These are phyloP conservation scores for Fusarium lateritium DNA, from an alignment of 2,329 filamentous ascomycete species.

Conservation along the genomic window DNA sequence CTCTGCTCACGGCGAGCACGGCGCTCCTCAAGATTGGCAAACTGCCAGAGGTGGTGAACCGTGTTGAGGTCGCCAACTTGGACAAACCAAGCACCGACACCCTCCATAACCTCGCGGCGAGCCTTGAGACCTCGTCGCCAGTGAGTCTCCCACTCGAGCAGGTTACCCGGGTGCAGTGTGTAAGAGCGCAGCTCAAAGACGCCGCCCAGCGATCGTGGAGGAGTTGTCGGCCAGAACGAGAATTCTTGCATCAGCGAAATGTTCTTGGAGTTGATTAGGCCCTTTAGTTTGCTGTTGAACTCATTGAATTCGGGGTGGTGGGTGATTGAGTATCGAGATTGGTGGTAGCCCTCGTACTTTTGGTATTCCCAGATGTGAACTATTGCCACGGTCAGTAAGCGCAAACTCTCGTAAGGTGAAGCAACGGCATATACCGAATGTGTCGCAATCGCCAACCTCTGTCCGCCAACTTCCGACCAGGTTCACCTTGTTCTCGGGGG, in stretches of 20 bases:
- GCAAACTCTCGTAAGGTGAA: background rate
- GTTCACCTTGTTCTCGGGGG: slow-evolving; percentile 92
- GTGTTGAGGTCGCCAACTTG: slow-evolving; percentile 98
- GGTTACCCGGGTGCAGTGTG: slow-evolving; percentile 93
- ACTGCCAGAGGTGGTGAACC: slow-evolving; percentile 98
- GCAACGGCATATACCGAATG: slow-evolving; percentile 78
- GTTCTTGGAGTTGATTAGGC: slow-evolving; percentile 86
- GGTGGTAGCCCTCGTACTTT: slow-evolving; percentile 95
- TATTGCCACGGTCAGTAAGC: slow-evolving; percentile 57
- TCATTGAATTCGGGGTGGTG: slow-evolving; percentile 85
- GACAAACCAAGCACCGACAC: slow-evolving; percentile 98
- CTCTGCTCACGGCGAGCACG: slow-evolving; percentile 92
- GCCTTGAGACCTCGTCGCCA: slow-evolving; percentile 95
- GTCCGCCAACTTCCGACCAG: slow-evolving; percentile 98
- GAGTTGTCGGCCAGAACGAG: slow-evolving; percentile 97
- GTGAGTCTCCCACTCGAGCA: slow-evolving; percentile 98
- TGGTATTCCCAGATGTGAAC: slow-evolving; percentile 99
- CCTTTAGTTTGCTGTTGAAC: slow-evolving; percentile 88
- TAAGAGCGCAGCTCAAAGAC: slow-evolving; percentile 97
- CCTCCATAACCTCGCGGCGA: slow-evolving; percentile 96
- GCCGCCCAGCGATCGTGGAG: slow-evolving; percentile 90
- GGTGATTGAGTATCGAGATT: slow-evolving; percentile 88
- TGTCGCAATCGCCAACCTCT: slow-evolving; percentile 97
- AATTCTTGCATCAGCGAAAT: slow-evolving; percentile 99
- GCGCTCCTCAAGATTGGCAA: slow-evolving; percentile 95